phyloP scores from a whole-genome alignment of 2,329 filamentous ascomycete species.

The Pseudopyricularia cyperi region DNA sequence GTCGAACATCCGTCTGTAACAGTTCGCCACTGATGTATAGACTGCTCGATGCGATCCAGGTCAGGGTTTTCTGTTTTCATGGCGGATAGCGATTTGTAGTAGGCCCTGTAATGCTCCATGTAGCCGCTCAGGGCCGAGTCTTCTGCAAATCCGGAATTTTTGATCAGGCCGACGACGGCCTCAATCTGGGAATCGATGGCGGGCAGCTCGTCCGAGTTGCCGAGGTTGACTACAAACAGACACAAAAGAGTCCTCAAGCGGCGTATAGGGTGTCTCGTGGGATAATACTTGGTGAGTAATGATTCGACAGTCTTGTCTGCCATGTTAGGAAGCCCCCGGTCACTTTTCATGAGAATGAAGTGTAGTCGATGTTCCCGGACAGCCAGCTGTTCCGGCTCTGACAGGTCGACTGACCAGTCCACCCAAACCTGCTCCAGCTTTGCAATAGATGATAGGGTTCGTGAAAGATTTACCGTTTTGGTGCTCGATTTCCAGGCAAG shows the following conservation, averaged over 20 bases:
- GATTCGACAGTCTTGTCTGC: conserved; percentile 31
- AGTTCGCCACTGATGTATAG: conserved; percentile 29
- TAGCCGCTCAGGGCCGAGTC: conserved; percentile 31
- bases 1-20: conserved; percentile 25
- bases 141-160: conserved; percentile 24
- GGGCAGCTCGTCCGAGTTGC: conserved; percentile 23
- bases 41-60: conserved; percentile 17
- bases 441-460: conserved; percentile 45
- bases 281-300: conserved; percentile 35
- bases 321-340: conserved; percentile 21
- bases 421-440: conserved; percentile 43
- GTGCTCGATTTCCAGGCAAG: conserved; percentile 39
- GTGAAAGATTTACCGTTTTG: conserved; percentile 38
- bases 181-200: conserved; percentile 26
- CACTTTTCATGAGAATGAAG: conserved; percentile 26
- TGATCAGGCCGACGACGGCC: conserved; percentile 21
- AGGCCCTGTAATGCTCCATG: conserved; percentile 32
- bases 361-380: conserved; percentile 49
- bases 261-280: conserved; percentile 36
- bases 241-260: conserved; percentile 37
- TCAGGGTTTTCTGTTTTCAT: conserved; percentile 19
- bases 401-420: conserved; percentile 41
- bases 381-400: conserved; percentile 38
- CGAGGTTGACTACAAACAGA: conserved; percentile 34
- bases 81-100: conserved; percentile 28